Evolutionary conservation across 768 basidiomycete genomes (phyloP).

Genomic region (Mycena epipterygia): DNA sequence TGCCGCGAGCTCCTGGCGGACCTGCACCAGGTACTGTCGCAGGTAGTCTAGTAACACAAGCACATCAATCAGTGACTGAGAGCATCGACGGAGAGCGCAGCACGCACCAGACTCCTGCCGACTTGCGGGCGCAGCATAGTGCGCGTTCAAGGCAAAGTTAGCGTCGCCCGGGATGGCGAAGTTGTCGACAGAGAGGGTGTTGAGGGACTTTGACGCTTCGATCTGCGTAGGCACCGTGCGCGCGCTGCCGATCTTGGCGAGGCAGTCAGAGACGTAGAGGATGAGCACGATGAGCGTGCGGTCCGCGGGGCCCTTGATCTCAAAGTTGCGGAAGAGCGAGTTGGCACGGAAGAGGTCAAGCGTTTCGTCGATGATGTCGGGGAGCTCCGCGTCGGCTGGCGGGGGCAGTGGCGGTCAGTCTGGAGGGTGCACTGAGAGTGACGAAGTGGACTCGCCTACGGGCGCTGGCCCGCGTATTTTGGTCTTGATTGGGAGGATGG

Average conservation of each 20-base stretch:
- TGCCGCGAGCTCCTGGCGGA: conserved; percentile 91
- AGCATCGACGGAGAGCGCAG: background rate
- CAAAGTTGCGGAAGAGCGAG: conserved; percentile 99
- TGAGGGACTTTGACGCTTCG: conserved; percentile 89
- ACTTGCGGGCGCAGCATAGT: conserved; percentile 86
- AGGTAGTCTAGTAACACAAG: conserved; percentile 75
- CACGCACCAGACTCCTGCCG: conserved; percentile 83
- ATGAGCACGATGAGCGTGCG: conserved; percentile 97
- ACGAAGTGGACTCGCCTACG: conserved; percentile 60
- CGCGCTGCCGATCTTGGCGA: conserved; percentile 86
- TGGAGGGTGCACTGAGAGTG: conserved; percentile 29
- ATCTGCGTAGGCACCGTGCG: conserved; percentile 80
- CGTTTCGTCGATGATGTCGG: conserved; percentile 96
- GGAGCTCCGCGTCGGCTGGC: conserved; percentile 81
- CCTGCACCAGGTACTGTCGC: conserved; percentile 92
- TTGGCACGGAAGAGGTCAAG: conserved; percentile 98
- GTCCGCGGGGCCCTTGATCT: conserved; percentile 98
- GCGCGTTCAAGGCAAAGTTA: conserved; percentile 91
- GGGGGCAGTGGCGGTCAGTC: background rate
- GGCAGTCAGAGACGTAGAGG: conserved; percentile 97
- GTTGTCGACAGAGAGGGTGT: conserved; percentile 93
- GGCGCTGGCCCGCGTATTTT: conserved; percentile 95
- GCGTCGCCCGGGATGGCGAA: conserved; percentile 97
- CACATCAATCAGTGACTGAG: conserved; percentile 26
- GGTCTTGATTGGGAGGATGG: conserved; percentile 91